A percentile compares a stretch with the other conserved stretches of the same genome.
Conservation (phyloP, 805 yeast genomes). For the Aciculoconidium aculeatum region DNA sequence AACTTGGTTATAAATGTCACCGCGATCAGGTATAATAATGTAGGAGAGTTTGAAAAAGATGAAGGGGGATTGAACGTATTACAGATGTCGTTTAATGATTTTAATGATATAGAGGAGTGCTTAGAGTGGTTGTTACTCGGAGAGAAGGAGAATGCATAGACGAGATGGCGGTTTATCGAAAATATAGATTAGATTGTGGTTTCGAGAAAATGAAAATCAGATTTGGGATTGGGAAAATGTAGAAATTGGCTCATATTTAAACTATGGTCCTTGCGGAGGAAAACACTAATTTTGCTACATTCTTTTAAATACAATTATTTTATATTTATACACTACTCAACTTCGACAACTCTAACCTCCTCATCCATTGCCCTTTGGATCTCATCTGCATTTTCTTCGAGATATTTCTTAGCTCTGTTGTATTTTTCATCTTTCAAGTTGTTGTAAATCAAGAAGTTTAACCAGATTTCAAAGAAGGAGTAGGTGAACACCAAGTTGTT, state of each 20-base stretch:
- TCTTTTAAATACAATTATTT: background rate
- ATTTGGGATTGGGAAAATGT: too few species aligned
- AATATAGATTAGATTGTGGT: too few species aligned
- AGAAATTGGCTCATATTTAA: too few species aligned
- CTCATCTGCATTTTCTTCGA: constrained; percentile 34
- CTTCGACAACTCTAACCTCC: constrained; percentile 26
- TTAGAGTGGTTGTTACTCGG: constrained; percentile 45
- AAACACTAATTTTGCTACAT: background rate
- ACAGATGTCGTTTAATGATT: constrained; percentile 44
- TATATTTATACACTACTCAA: constrained; percentile 5
- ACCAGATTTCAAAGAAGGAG: constrained; percentile 64
- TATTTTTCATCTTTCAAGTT: constrained; percentile 61
- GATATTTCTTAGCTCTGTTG: constrained; percentile 38
- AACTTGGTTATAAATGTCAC: constrained; percentile 31
- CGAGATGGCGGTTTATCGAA: too few species aligned
- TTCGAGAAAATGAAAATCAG: background rate
- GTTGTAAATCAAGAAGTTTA: constrained; percentile 55
- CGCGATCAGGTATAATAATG: constrained; percentile 24
- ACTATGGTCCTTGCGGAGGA: too few species aligned
- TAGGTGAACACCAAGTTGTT: constrained; percentile 58
- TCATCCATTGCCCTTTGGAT: constrained; percentile 24
- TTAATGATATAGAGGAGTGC: constrained; percentile 50
- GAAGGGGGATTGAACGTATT: constrained; percentile 34
- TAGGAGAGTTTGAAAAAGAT: constrained; percentile 21
- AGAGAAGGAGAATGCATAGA: too few species aligned